A percentile compares a stretch with the other conserved stretches of the same genome.
Evolutionary conservation across 2,329 filamentous ascomycete species (phyloP).

Genomic region (Alternaria angustiovoidea): DNA sequence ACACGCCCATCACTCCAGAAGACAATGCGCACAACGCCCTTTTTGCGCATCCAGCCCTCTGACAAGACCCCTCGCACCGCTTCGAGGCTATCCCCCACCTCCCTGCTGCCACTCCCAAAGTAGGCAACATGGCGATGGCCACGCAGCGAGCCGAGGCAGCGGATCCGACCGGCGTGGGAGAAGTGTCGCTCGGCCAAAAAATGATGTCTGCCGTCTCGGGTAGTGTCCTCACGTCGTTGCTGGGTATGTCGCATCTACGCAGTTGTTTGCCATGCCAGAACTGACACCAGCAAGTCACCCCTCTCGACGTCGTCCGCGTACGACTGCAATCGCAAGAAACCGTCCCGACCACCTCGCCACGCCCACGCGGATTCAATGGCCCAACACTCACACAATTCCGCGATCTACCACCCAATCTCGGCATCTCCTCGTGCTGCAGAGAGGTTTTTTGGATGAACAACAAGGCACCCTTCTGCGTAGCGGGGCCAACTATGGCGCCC

Average conservation of each 20-base stretch:
- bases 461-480: slow-evolving; percentile 80
- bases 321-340: slow-evolving; percentile 86
- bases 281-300: slow-evolving; percentile 69
- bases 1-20: slow-evolving; percentile 12
- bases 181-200: slow-evolving; percentile 85
- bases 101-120: slow-evolving; percentile 4
- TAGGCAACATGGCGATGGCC: slow-evolving; percentile 40
- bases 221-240: slow-evolving; percentile 85
- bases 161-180: slow-evolving; percentile 56
- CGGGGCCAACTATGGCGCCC: slow-evolving; percentile 62
- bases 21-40: slow-evolving; percentile 42
- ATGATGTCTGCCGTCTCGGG: slow-evolving; percentile 95
- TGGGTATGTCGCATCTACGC: slow-evolving; percentile 50
- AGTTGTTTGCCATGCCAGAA: not conserved
- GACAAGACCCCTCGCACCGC: slow-evolving; percentile 34
- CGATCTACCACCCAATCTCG: slow-evolving; percentile 81
- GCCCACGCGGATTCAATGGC: slow-evolving; percentile 47
- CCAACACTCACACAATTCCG: slow-evolving; percentile 59
- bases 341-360: slow-evolving; percentile 59
- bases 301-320: slow-evolving; percentile 94
- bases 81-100: slow-evolving; percentile 45
- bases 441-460: slow-evolving; percentile 98
- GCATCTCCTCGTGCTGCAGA: slow-evolving; percentile 92
- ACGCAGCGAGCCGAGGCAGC: slow-evolving; percentile 52
- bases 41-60: slow-evolving; percentile 32